A percentile compares a stretch with the other conserved stretches of the same genome.
Evolutionary conservation across 1,284 basidiomycete species (phyloP).

Genomic region (Rhodotorula sp.): DNA sequence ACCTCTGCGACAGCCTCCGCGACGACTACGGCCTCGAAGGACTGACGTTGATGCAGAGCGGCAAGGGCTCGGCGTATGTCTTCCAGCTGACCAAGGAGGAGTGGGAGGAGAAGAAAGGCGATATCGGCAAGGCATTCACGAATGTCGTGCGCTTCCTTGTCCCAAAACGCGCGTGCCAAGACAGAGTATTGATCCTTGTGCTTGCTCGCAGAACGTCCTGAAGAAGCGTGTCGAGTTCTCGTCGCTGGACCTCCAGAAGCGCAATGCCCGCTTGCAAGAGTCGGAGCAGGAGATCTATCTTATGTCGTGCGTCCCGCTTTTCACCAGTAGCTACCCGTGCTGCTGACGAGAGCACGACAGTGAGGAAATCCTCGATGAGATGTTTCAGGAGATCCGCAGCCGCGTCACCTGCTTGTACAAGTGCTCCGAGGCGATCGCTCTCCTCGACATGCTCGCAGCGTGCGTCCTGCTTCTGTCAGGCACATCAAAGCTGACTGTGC

Average conservation of each 20-base stretch:
- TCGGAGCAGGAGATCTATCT: slow-evolving; percentile 45
- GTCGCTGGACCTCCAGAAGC: slow-evolving; percentile 45
- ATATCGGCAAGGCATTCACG: slow-evolving; percentile 32
- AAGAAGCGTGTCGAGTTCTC: slow-evolving; percentile 44
- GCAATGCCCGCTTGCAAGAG: slow-evolving; percentile 43
- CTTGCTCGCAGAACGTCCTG: slow-evolving; percentile 31
- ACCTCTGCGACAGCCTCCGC: slow-evolving; percentile 28
- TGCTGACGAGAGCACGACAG: slow-evolving; percentile 5
- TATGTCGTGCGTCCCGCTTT: slow-evolving; percentile 17
- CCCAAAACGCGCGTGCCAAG: too few relatives aligned
- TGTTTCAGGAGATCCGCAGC: slow-evolving; percentile 40
- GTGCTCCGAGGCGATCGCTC: slow-evolving; percentile 58
- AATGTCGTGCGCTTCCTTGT: slow-evolving; percentile 36
- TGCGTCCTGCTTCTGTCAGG: too few relatives aligned
- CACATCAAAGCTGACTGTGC: too few relatives aligned
- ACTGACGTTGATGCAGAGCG: slow-evolving; percentile 27
- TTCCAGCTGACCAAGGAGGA: slow-evolving; percentile 30
- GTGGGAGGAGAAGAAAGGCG: slow-evolving; percentile 33
- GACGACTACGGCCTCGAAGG: slow-evolving; percentile 24
- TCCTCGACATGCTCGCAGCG: slow-evolving; percentile 80
- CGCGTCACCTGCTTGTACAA: slow-evolving; percentile 44
- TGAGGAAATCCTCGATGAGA: slow-evolving; percentile 42
- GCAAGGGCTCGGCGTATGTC: slow-evolving; percentile 28
- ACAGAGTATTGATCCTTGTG: too few relatives aligned
- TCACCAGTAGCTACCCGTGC: neutral